These are phyloP conservation scores for Lichtheimia ramosa DNA, from an alignment of 371 early-diverging fungal genomes.

Conservation along the genomic window DNA sequence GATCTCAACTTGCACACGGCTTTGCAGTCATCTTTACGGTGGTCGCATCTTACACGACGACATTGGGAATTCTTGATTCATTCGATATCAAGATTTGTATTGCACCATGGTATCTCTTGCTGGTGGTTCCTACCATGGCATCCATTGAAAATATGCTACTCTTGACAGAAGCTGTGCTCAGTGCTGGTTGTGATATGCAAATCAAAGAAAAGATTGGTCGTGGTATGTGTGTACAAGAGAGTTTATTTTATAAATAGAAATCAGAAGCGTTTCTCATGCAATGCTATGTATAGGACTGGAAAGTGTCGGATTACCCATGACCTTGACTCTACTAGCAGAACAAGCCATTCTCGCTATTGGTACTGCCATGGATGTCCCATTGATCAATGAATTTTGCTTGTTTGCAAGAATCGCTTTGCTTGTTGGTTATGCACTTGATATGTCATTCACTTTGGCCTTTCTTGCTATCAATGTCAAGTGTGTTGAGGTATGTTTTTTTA, in stretches of 20 bases:
- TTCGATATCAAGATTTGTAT: constrained; percentile 12
- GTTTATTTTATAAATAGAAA: not conserved
- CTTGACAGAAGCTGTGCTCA: constrained; percentile 69
- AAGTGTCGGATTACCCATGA: constrained; percentile 63
- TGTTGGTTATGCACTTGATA: constrained; percentile 69
- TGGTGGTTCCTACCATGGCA: constrained; percentile 65
- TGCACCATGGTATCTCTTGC: constrained; percentile 55
- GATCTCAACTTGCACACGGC: constrained; percentile 71
- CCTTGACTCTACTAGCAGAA: constrained; percentile 56
- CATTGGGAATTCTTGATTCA: constrained; percentile 23
- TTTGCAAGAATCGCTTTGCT: constrained; percentile 64
- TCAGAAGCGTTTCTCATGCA: not conserved
- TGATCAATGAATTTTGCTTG: constrained; percentile 71
- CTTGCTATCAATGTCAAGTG: constrained; percentile 77
- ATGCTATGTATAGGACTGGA: constrained; percentile 43
- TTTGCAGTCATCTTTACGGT: constrained; percentile 56
- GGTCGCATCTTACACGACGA: constrained; percentile 25
- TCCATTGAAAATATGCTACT: constrained; percentile 75
- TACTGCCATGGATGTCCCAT: constrained; percentile 52
- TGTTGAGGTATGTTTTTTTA: constrained; percentile 50
- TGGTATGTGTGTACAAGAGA: constrained; percentile 27
- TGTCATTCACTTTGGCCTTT: constrained; percentile 72
- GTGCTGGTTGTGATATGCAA: constrained; percentile 64
- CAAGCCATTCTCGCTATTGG: constrained; percentile 55
- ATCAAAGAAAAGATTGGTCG: constrained; percentile 70